Evolutionary conservation across 2,329 filamentous ascomycete genomes (phyloP).

Genomic region (Coleophoma eucalyptorum): DNA sequence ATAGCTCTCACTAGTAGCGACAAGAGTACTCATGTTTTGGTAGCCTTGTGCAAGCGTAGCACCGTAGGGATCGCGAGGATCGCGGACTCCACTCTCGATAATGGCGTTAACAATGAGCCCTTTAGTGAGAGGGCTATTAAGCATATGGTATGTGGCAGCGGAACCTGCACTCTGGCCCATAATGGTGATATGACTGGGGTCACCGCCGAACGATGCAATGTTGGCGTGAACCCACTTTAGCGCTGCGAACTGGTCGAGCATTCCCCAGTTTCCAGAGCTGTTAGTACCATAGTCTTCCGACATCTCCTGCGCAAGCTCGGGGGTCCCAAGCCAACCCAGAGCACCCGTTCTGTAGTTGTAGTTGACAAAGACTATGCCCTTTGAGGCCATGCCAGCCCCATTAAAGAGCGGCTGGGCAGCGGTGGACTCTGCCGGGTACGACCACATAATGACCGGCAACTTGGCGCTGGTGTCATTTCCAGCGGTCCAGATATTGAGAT

Average conservation of each 20-base stretch:
- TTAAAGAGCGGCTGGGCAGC: slow-evolving; percentile 14
- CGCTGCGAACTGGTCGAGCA: slow-evolving; percentile 16
- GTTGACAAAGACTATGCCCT: slow-evolving; percentile 46
- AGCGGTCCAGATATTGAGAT: slow-evolving; percentile 36
- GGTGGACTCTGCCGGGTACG: slow-evolving; percentile 7
- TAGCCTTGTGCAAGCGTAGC: slow-evolving; percentile 18
- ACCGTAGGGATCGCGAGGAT: slow-evolving; percentile 21
- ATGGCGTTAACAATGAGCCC: slow-evolving; percentile 23
- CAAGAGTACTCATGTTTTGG: slow-evolving; percentile 4
- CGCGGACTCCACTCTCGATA: slow-evolving; percentile 21
- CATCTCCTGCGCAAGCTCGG: slow-evolving; percentile 15
- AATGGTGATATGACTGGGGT: slow-evolving; percentile 31
- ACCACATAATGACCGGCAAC: slow-evolving; percentile 30
- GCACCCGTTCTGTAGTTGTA: slow-evolving; percentile 60
- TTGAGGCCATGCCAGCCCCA: slow-evolving; percentile 15
- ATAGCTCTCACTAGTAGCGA: slow-evolving; percentile 7
- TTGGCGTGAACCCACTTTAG: slow-evolving; percentile 53
- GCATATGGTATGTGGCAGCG: slow-evolving; percentile 33
- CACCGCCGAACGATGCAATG: slow-evolving; percentile 39
- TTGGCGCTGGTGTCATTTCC: slow-evolving; percentile 3
- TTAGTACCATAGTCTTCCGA: slow-evolving; percentile 8
- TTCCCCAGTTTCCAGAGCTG: slow-evolving; percentile 33
- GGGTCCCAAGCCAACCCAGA: slow-evolving; percentile 54
- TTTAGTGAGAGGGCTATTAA: slow-evolving; percentile 23
- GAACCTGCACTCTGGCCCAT: slow-evolving; percentile 40